phyloP scores from a whole-genome alignment of 768 basidiomycete species.

The Hypsizygus marmoreus region DNA sequence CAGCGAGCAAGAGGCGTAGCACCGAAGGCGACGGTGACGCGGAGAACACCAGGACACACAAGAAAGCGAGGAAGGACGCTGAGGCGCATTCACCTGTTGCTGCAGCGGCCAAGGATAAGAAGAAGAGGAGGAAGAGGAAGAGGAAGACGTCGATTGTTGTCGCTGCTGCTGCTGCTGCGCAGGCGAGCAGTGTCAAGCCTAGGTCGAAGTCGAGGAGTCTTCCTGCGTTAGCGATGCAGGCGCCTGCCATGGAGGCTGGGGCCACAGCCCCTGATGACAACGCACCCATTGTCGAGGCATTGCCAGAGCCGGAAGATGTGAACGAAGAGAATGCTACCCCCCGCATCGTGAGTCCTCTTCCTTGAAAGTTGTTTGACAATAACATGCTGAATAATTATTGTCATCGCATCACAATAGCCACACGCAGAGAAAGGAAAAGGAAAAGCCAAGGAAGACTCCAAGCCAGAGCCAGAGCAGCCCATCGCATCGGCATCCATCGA shows the following conservation, averaged over 20 bases:
- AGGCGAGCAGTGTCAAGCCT: conserved; percentile 6
- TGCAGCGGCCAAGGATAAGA: conserved; percentile 33
- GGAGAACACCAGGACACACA: conserved; percentile 22
- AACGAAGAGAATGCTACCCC: conserved; percentile 6
- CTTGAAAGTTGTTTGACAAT: not conserved
- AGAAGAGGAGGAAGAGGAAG: conserved; percentile 38
- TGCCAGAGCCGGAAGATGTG: conserved; percentile 2
- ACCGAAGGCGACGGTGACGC: conserved; percentile 26
- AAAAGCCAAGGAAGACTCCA: conserved; percentile 32
- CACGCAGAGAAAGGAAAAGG: conserved; percentile 43
- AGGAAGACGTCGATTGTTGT: conserved; percentile 36
- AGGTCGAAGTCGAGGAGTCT: conserved; percentile 19
- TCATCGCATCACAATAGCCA: conserved; percentile 15
- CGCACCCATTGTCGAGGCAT: not conserved
- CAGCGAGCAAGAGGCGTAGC: conserved; percentile 37
- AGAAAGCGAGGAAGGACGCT: conserved; percentile 32
- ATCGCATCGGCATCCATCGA: conserved; percentile 13
- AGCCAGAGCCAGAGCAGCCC: conserved; percentile 9
- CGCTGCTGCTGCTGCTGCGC: conserved; percentile 10
- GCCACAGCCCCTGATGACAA: not conserved
- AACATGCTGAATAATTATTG: not conserved
- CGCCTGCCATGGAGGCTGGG: conserved; percentile 2
- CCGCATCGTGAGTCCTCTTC: conserved; percentile 21
- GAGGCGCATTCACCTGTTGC: too few species aligned
- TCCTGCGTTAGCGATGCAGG: conserved; percentile 12